Evolutionary conservation across 768 basidiomycete species (phyloP), one percentile per base, ranked within the genome.

Genomic region (Podaxis mareebaensis): DNA sequence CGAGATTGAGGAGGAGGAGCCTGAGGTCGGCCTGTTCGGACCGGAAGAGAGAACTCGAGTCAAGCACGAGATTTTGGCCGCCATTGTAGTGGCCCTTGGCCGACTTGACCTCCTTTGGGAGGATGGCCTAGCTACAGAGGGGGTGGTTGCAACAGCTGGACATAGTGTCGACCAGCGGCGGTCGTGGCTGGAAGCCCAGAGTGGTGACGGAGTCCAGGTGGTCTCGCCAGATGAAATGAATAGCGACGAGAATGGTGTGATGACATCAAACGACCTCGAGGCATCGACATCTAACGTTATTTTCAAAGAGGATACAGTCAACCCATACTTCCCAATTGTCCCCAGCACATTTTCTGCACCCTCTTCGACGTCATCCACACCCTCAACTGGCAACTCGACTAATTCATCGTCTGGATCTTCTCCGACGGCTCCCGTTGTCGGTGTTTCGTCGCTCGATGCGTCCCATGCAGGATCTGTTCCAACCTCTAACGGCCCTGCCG

Each of bases 81-180:
- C 93, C 39, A 88, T 98, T 65, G 88, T 96, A 60, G 88, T 97
- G 58, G 95, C 94, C 33, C 91, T 98, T 81, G 93, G 93, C 8
- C 80, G 87, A 22, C 79, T 98, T 3, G 61, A 62, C 40, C 15
- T n/a, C 12, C 15, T 48, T 1, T 62, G 53, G 53, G 46, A 61
- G 3, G 44, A 48, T 11, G 83, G 82, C 67, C 76, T 79, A 24
- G 74, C 78, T 59, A 51, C 67, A 17, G 71, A 75, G 15, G 67
- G 71, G 13, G 70, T 72, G 28, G 38, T 66, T 24, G 65, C 68
- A 55, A 55, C 58, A 26, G 59, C 67, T 36, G 67, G 59, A 20
- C 38, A 48, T 12, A 49, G 56, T n/a, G 53, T 46, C 13, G 58
- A 61, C 11, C 58, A 57, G n/a, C 58, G 61, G 30, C 62, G 38